A percentile compares a stretch with the other conserved stretches of the same genome.
These are phyloP conservation scores for Yarrowia sp. DNA, from an alignment of 805 yeast genomes.

Conservation along the genomic window DNA sequence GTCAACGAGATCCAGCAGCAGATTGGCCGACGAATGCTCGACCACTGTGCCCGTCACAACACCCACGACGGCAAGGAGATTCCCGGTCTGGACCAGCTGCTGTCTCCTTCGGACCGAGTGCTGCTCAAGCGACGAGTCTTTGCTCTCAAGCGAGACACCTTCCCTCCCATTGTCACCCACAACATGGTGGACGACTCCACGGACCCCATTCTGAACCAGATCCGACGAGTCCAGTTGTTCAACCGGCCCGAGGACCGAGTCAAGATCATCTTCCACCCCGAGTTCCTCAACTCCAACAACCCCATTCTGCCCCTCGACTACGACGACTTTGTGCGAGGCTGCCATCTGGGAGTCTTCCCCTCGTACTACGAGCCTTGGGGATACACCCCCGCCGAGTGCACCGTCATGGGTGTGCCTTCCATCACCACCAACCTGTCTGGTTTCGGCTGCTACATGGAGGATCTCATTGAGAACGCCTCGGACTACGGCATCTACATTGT, in stretches of 20 bases:
- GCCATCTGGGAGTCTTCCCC: slow-evolving; percentile 97
- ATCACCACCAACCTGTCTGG: slow-evolving; percentile 95
- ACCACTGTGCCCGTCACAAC: slow-evolving; percentile 72
- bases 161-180: slow-evolving; percentile 96
- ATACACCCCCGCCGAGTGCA: slow-evolving; percentile 98
- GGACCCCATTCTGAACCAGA: slow-evolving; percentile 89
- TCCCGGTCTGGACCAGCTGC: slow-evolving; percentile 71
- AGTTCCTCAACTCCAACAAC: slow-evolving; percentile 88
- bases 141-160: slow-evolving; percentile 81
- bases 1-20: slow-evolving; percentile 81
- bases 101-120: slow-evolving; percentile 84
- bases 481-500: slow-evolving; percentile 97
- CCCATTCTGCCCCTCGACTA: slow-evolving; percentile 91
- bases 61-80: slow-evolving; percentile 59
- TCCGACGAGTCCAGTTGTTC: slow-evolving; percentile 86
- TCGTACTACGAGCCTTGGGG: slow-evolving; percentile 99
- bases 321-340: slow-evolving; percentile 96
- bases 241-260: slow-evolving; percentile 88
- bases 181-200: slow-evolving; percentile 89
- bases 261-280: slow-evolving; percentile 96
- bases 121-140: slow-evolving; percentile 85
- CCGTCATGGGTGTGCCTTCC: slow-evolving; percentile 99
- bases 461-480: slow-evolving; percentile 84
- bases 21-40: slow-evolving; percentile 84
- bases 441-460: slow-evolving; percentile 98